Evolutionary conservation across 495 filamentous ascomycete genomes (phyloP).

Genomic region (Aspergillus carlsbadensis): DNA sequence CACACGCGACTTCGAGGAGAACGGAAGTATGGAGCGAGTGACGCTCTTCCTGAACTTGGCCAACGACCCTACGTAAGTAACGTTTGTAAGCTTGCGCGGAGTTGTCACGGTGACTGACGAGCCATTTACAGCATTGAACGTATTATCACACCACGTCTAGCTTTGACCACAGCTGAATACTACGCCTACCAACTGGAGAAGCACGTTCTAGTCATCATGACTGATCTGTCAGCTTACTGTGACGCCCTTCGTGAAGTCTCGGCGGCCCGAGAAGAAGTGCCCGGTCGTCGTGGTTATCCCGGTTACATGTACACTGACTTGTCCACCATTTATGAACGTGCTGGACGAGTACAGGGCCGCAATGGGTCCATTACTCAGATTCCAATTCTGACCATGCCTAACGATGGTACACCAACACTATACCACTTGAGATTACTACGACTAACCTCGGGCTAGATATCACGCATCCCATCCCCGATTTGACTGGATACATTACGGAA

Average conservation of each 20-base stretch:
- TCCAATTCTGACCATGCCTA: slow-evolving; percentile 98
- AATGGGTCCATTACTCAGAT: slow-evolving; percentile 99
- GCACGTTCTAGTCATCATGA: slow-evolving; percentile 98
- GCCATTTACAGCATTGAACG: slow-evolving; percentile 76
- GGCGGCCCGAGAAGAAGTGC: slow-evolving; percentile 97
- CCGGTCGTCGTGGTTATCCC: slow-evolving; percentile 98
- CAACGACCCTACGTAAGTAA: slow-evolving; percentile 90
- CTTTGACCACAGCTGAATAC: slow-evolving; percentile 98
- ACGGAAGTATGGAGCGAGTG: slow-evolving; percentile 94
- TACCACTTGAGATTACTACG: not conserved
- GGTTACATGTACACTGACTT: slow-evolving; percentile 99
- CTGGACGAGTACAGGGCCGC: slow-evolving; percentile 94
- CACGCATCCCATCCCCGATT: slow-evolving; percentile 97
- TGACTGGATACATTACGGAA: slow-evolving; percentile 98
- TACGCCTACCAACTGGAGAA: slow-evolving; percentile 99
- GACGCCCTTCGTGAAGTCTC: slow-evolving; percentile 98
- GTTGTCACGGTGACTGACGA: not conserved
- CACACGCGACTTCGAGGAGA: slow-evolving; percentile 98
- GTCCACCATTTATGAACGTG: slow-evolving; percentile 99
- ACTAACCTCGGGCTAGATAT: slow-evolving; percentile 62
- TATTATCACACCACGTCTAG: slow-evolving; percentile 99
- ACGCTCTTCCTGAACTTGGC: slow-evolving; percentile 98
- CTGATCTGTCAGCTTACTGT: slow-evolving; percentile 96
- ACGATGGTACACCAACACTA: slow-evolving; percentile 64
- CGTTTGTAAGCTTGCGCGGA: not conserved